Evolutionary conservation across 805 yeast genomes (phyloP).

Genomic region (Candida dajiaensis): DNA sequence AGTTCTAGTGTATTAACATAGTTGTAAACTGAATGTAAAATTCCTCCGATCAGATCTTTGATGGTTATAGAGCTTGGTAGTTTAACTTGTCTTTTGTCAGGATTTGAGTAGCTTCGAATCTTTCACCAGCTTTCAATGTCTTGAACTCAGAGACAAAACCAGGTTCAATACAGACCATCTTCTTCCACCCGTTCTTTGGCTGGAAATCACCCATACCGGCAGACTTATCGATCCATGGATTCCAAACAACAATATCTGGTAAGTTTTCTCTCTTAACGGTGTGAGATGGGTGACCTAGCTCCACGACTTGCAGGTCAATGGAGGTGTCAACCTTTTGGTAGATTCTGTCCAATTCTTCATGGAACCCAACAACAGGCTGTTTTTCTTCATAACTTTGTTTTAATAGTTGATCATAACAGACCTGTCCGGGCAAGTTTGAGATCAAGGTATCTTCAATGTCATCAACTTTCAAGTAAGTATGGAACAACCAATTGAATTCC

Average conservation of each 20-base stretch:
- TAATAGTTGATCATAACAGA: constrained; percentile 72
- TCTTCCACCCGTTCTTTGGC: constrained; percentile 76
- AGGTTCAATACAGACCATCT: constrained; percentile 94
- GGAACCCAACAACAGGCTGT: constrained; percentile 68
- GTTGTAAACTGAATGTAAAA: not conserved
- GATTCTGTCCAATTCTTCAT: constrained; percentile 80
- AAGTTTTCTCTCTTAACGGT: constrained; percentile 60
- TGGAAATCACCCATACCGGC: constrained; percentile 79
- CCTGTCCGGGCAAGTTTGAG: constrained; percentile 68
- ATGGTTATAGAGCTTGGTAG: constrained; percentile 43
- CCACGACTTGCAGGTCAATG: constrained; percentile 61
- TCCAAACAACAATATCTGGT: constrained; percentile 85
- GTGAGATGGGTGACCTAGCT: constrained; percentile 64
- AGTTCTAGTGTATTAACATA: not conserved
- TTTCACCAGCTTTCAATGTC: constrained; percentile 58
- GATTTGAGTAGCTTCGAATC: constrained; percentile 71
- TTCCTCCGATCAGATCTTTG: not conserved
- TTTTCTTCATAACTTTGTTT: constrained; percentile 57
- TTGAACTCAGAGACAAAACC: constrained; percentile 75
- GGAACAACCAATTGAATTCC: constrained; percentile 93
- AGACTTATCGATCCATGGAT: constrained; percentile 90
- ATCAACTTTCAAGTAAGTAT: constrained; percentile 71
- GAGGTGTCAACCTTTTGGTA: constrained; percentile 55
- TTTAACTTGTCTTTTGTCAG: constrained; percentile 51
- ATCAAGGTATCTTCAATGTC: constrained; percentile 78